Base-by-base conservation (phyloP, 2,329 filamentous ascomycete genomes). In the Lizonia empirigonia region DNA sequence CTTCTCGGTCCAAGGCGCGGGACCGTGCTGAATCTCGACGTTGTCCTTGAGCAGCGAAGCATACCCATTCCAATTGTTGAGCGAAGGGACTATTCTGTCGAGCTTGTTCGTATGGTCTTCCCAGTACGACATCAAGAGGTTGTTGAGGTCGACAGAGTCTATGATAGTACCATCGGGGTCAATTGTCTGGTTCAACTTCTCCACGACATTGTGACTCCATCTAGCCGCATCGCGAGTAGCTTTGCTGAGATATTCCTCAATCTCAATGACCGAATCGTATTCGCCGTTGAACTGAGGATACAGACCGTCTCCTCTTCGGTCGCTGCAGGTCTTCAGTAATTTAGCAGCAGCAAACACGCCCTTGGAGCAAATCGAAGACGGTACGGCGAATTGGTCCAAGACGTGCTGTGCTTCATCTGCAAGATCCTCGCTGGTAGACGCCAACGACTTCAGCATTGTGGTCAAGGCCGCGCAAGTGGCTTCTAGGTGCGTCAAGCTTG, bases 1-100 rank as follows among this genome's bases (percentile, higher is more conserved):
- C 45, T 92, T 87, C 24, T 91, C 80, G 44, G 89, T 81, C 94
- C 94, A 99, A 2, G 94, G 94, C 3, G 88, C 83, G 0, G 84
- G 80, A 18, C 80, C 82, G 56, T 85, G 82, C 58, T 96, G 90
- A 65, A 97, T 79, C 48, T 80, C 78, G 8, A 73, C 60, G 16
- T 73, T 78, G 51, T 77, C 76, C 51, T 73, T 71, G 7, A 80
- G 64, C 30, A 78, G 69, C 3, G 71, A 73, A 6, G 74, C 70
- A 52, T 93, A 78, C 10, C 84, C 82, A 5, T 86, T 84, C 49
- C 96, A 81, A 55, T 92, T 88, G 26, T 10, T 83, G 84, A 33
- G 32, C 12, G 36, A 38, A 12, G 45, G 35, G 7, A 22, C 39
- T 19, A 35, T 47, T 24, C 16, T 52, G 33, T 58, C 52, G 23